Base-by-base conservation (phyloP, 2,329 filamentous ascomycete genomes). In the Triangularia setosa region DNA sequence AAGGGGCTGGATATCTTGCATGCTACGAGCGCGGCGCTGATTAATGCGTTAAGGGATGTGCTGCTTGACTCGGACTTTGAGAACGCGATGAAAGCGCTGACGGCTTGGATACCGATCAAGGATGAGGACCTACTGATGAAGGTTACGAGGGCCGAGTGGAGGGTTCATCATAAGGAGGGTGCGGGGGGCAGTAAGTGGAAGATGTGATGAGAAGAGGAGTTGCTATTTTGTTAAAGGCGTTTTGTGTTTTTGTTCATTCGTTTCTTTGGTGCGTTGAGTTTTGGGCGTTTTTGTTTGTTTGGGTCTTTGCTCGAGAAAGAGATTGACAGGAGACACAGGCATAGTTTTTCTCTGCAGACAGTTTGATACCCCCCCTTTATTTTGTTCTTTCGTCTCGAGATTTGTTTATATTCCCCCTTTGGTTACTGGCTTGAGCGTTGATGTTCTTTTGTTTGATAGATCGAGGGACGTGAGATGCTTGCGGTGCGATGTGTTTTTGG, bases 1-100 rank as follows among this genome's bases (percentile, higher is more conserved):
- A 84, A 70, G 84, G 86, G 92, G 60, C 83, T 98, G 35, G 93
- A 96, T 72, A 84, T 98, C 35, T 80, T 99, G 59, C 95, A 99
- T 76, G 94, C 95, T 11, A 90, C 93, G 5, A 91, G 90, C 67
- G 91, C 93, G 2, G 94, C 95, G 1, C 83, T 99, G 27, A 93
- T 98, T 57, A 92, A 97, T 75, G 93, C 92, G 18, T 91, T 95
- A 69, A 84, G 92, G 40, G 92, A 97, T 67, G 92, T 96, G 60
- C 82, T 99, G 30, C 81, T 97, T 5, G 93, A 96, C 72, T 92
- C 91, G 18, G 95, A 99, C 75, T 99, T 98, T 76, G 95, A 99
- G 76, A 96, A 96, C 73, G 91, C 91, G 56, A 99, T 99, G 95
- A 98, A 97, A 79, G 90, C 93, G 7, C 81, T 99, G 67, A 98